Evolutionary conservation across 192 early-diverging fungal genomes (phyloP).

Genomic region (Entophlyctis luteolus): DNA sequence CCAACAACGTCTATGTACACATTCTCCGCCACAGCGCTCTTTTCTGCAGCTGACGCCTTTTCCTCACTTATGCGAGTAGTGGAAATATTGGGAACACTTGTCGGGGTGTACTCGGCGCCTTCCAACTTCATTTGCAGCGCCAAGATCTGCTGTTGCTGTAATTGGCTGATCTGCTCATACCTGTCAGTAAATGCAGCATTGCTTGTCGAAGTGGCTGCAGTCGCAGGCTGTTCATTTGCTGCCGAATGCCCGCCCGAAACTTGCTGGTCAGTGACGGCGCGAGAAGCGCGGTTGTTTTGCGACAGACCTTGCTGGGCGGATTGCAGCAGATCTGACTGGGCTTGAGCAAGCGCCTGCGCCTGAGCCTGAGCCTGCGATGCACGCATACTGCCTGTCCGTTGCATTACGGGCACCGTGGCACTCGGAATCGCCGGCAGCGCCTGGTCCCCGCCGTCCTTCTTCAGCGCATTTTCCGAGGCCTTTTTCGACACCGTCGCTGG

Average conservation of each 20-base stretch:
- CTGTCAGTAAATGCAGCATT: not conserved
- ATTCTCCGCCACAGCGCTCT: not conserved
- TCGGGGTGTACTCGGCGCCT: not conserved
- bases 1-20: not conserved
- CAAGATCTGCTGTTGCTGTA: not conserved
- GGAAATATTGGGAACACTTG: too few species aligned
- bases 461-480: not conserved
- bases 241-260: not conserved
- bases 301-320: not conserved
- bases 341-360: not conserved
- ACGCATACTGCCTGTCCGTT: not conserved
- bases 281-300: not conserved
- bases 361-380: not conserved
- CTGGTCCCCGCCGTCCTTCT: not conserved
- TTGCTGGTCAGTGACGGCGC: not conserved
- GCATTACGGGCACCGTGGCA: not conserved
- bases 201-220: not conserved
- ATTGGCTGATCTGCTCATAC: not conserved
- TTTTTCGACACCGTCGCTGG: not conserved
- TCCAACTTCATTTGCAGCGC: not conserved
- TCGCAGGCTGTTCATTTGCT: not conserved
- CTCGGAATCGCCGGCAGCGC: not conserved
- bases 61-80: too few species aligned
- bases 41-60: too few species aligned
- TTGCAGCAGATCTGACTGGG: not conserved